Evolutionary conservation across 2,329 filamentous ascomycete species (phyloP).

Genomic region (Emydomyces testavorans): DNA sequence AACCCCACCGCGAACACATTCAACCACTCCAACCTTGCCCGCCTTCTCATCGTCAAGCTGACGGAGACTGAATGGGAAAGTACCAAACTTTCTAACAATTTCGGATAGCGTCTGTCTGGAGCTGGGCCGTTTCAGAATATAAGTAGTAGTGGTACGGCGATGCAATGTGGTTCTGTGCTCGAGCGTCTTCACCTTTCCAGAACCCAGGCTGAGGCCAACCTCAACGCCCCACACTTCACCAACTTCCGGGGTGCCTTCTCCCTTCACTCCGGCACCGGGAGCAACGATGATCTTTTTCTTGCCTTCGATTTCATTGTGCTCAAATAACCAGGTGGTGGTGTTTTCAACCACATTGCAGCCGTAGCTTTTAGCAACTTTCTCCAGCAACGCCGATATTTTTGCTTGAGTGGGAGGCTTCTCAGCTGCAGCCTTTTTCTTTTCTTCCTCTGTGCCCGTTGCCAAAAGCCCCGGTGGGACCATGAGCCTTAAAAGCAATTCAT

Average conservation of each 20-base stretch:
- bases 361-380: constrained; percentile 85
- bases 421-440: constrained; percentile 80
- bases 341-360: constrained; percentile 91
- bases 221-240: constrained; percentile 97
- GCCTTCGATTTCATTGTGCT: constrained; percentile 93
- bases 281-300: constrained; percentile 96
- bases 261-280: constrained; percentile 68
- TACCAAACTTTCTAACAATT: constrained; percentile 93
- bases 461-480: constrained; percentile 86
- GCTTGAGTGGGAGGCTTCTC: constrained; percentile 73
- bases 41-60: constrained; percentile 94
- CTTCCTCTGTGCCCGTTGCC: constrained; percentile 73
- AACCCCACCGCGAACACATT: constrained; percentile 87
- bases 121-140: constrained; percentile 84
- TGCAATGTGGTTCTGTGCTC: constrained; percentile 83
- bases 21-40: constrained; percentile 88
- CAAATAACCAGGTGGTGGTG: constrained; percentile 95
- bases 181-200: constrained; percentile 87
- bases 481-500: constrained; percentile 82
- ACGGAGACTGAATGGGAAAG: constrained; percentile 93
- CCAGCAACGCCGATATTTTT: constrained; percentile 75
- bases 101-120: constrained; percentile 88
- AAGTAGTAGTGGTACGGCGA: constrained; percentile 82
- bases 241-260: constrained; percentile 76
- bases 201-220: constrained; percentile 79